Base-by-base conservation (phyloP, 1,284 basidiomycete species). In the Athelia psychrophila region DNA sequence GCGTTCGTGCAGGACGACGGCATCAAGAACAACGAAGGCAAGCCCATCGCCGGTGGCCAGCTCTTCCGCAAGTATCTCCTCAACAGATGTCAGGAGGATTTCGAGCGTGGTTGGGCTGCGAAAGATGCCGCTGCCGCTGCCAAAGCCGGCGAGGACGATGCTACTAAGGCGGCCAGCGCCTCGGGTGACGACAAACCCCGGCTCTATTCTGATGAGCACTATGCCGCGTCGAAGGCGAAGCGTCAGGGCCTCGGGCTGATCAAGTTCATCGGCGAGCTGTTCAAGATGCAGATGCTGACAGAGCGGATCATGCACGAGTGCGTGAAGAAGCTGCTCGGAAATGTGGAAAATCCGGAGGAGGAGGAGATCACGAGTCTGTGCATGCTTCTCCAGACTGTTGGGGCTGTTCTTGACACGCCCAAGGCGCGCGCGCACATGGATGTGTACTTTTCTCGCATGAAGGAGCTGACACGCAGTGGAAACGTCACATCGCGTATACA, bases 321-420 rank as follows among this genome's bases (percentile, higher is more conserved):
- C 76, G 87, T 98, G 67, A 92, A 95, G 80, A 94, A 95, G 72
- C 81, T 98, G 6, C 79, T 98, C 23, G 83, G 87, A 56, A 97
- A 98, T 66, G 89, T 95, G 53, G 87, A 93, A 55, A 91, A 93
- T 64, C 95, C 95, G 0, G 94, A 98, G 66, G 96, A 98, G 72
- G 96, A 98, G 73, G 95, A 98, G 66, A 91, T 98, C 60, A 96
- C 98, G 77, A 93, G 89, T 47, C 81, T 98, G 56, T 97, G 93
- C 80, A 94, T 95, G 71, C 81, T 98, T 51, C 73, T 98, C 54
- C 83, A 88, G 40, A 98, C 95, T 6, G 92, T 98, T 53, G 96
- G 96, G 49, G 77, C 79, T 54, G 76, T 83, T 38, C 81, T 97
- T 54, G 95, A 98, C 65, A 84, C 83, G 1, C 69, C 72, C 18